phyloP scores from a whole-genome alignment of 2,329 filamentous ascomycete genomes.

The Sporothrix dimorphospora region DNA sequence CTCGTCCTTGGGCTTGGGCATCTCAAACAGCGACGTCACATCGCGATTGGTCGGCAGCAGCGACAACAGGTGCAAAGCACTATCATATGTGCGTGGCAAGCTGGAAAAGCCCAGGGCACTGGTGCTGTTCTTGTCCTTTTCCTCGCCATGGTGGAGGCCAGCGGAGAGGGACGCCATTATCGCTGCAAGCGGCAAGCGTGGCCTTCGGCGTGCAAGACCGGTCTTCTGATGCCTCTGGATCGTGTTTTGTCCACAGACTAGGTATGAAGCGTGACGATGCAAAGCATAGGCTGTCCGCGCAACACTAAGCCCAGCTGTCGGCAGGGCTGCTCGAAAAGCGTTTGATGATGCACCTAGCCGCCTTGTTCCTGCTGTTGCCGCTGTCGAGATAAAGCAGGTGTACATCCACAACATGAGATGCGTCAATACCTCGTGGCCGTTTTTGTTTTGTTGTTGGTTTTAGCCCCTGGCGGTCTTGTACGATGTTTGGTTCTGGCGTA shows the following conservation, averaged over 20 bases:
- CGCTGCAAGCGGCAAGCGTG: neutral
- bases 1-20: constrained; percentile 27
- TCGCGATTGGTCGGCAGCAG: constrained; percentile 79
- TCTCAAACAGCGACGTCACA: constrained; percentile 56
- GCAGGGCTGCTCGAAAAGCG: no score
- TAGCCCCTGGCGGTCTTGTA: neutral
- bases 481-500: neutral
- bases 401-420: constrained; percentile 1
- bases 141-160: neutral
- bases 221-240: neutral
- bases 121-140: neutral
- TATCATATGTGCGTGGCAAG: constrained; percentile 54
- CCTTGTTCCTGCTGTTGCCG: neutral
- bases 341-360: neutral
- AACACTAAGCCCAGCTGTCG: neutral
- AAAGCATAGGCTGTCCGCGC: neutral
- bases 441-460: neutral
- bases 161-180: constrained; percentile 24
- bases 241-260: no score
- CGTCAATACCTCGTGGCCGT: neutral
- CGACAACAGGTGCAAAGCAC: constrained; percentile 74
- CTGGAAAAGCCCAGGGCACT: constrained; percentile 30
- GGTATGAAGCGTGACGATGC: neutral
- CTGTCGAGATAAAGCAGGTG: neutral
- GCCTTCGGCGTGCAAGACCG: neutral